phyloP scores from a whole-genome alignment of 192 early-diverging fungal genomes.

The Gigaspora rosea region DNA sequence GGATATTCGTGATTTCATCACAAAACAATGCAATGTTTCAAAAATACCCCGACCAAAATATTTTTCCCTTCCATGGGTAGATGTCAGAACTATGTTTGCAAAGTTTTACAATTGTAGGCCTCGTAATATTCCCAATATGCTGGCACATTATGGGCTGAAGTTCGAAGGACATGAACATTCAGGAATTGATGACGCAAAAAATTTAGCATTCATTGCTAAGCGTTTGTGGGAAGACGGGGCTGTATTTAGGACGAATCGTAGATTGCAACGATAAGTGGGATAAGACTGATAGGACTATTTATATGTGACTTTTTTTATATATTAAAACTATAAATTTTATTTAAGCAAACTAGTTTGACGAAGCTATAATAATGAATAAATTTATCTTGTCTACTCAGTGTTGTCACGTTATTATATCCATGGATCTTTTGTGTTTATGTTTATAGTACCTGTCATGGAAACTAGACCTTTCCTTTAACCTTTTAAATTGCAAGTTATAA shows the following conservation, averaged over 20 bases:
- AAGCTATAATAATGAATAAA: no score
- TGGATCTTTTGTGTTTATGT: no score
- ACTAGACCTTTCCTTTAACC: no score
- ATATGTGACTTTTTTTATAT: no score
- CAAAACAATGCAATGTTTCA: slow-evolving; percentile 67
- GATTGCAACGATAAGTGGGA: neutral
- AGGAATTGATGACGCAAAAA: slow-evolving; percentile 81
- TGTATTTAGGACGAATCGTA: neutral
- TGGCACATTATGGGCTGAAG: slow-evolving; percentile 54
- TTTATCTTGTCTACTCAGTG: no score
- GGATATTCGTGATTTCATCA: slow-evolving; percentile 84
- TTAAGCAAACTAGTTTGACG: no score
- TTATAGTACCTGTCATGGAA: no score
- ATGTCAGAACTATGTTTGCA: slow-evolving; percentile 62
- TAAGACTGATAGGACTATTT: no score
- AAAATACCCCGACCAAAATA: slow-evolving; percentile 61
- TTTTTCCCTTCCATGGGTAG: slow-evolving; percentile 62
- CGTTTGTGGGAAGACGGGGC: slow-evolving; percentile 43
- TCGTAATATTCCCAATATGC: slow-evolving; percentile 67
- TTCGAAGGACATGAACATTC: slow-evolving; percentile 79
- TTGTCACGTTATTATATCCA: no score
- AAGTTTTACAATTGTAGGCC: slow-evolving; percentile 51
- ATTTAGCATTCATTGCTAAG: slow-evolving; percentile 71
- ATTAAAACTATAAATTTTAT: no score
- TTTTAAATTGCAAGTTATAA: no score